A percentile compares a stretch with the other conserved stretches of the same genome.
Conservation (phyloP, 2,329 filamentous ascomycete genomes). For the Chaetomium olivaceum region DNA sequence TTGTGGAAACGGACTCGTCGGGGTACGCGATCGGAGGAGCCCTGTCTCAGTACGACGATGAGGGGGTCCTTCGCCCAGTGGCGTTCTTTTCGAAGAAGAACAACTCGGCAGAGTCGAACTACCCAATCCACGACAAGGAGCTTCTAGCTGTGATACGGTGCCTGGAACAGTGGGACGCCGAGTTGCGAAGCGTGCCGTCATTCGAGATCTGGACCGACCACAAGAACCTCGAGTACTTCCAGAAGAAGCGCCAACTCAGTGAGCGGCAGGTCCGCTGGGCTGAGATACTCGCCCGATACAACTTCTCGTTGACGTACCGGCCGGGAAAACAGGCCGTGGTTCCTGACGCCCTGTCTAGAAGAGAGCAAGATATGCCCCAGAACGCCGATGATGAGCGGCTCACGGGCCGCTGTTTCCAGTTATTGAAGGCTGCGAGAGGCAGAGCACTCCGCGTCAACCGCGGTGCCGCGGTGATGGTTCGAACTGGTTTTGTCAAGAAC, state of each 20-base stretch:
- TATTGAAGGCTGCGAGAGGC: background rate
- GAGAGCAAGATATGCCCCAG: background rate
- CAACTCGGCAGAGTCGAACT: background rate
- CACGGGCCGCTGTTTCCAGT: background rate
- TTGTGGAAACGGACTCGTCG: constrained; percentile 7
- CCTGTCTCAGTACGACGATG: background rate
- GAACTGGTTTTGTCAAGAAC: background rate
- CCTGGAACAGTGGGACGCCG: background rate
- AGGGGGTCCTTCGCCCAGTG: background rate
- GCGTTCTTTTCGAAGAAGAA: constrained; percentile 6
- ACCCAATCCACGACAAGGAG: constrained; percentile 4
- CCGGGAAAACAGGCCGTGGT: background rate
- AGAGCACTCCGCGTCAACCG: too few species aligned
- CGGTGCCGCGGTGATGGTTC: too few species aligned
- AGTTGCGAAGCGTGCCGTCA: background rate
- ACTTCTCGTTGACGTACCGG: background rate
- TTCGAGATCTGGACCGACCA: constrained; percentile 5
- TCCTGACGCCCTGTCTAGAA: background rate
- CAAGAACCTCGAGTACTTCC: constrained; percentile 13
- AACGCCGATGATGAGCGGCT: background rate
- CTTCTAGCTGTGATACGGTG: background rate
- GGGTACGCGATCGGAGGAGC: constrained; percentile 4
- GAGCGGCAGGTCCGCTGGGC: constrained; percentile 3
- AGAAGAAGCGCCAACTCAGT: constrained; percentile 1
- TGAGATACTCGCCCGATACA: background rate